Evolutionary conservation across 2,329 filamentous ascomycete genomes (phyloP), one percentile per base, ranked within the genome.

Genomic region (Paramyrothecium roridum): DNA sequence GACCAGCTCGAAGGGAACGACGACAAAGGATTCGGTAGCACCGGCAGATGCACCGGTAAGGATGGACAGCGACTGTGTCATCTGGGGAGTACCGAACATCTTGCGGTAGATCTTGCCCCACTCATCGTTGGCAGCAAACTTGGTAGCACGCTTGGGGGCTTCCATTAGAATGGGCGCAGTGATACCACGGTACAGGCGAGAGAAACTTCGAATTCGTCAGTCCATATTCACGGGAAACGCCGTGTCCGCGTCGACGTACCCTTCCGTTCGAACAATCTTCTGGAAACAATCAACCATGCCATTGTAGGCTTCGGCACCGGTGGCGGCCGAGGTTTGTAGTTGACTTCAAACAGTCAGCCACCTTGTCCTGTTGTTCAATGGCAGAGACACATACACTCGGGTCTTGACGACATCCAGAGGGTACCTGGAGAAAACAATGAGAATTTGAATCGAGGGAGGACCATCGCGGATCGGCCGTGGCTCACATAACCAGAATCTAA

Each of bases 331-430:
- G 53, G 89, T 89, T 78, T 97, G 93, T 55, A 97, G 82, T 76
- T 97, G 93, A 73, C 90, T 96, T 67, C 8, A 12, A 11, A 11
- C 16, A 7, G 13, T 50, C 23, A 50, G 30, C n/a, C 37, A 33
- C 6, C 2, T 19, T 12, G 19, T 59, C 58, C 60, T 60, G 48
- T 48, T 52, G 58, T 72, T 59, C 66, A 63, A 54, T 50, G 50
- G 54, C 45, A 47, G 56, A 49, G 61, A 60, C 54, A 61, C 87
- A 83, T 84, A 95, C 90, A 96, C 89, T 88, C 93, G 84, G 62
- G 95, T 98, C 84, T 98, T 98, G 75, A 98, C 91, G 56, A 99
- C 95, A 74, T 99, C 95, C 73, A 99, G 82, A 64, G 95, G 95
- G 80, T 99, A 99, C 95, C 93, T 97, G 72, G 16, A 43, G 56